Conservation (phyloP, 1,284 basidiomycete genomes). For the Thecaphora thlaspeos region DNA sequence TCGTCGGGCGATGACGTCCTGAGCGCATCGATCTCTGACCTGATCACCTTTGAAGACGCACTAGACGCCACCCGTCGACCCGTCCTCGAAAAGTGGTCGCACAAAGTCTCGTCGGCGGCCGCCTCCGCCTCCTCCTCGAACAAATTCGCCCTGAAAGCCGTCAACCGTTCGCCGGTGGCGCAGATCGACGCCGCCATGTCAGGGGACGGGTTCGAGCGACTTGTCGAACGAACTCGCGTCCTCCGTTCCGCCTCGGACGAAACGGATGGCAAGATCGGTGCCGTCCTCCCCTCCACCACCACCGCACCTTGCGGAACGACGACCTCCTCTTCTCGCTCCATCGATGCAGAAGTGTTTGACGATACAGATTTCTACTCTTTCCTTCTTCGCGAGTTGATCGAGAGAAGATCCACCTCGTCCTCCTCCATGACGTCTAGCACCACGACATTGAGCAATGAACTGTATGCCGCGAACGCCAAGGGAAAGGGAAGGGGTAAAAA, state of each 20-base stretch:
- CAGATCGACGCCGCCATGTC: conserved; percentile 46
- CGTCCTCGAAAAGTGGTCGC: conserved; percentile 44
- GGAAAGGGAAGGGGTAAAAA: conserved; percentile 24
- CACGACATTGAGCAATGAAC: conserved; percentile 4
- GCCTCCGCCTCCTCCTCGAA: conserved; percentile 28
- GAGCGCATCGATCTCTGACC: conserved; percentile 15
- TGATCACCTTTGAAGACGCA: conserved; percentile 16
- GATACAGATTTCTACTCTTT: conserved; percentile 54
- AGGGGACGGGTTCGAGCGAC: conserved; percentile 41
- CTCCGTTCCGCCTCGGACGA: conserved; percentile 29
- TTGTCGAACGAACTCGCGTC: conserved; percentile 45
- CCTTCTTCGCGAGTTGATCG: conserved; percentile 53
- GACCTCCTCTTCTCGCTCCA: conserved; percentile 2
- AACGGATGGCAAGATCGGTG: conserved; percentile 13
- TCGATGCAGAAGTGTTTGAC: conserved; percentile 49
- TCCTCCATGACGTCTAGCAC: conserved; percentile 17
- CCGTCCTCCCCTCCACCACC: not conserved
- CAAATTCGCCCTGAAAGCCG: conserved; percentile 41
- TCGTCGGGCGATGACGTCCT: conserved; percentile 10
- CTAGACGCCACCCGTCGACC: conserved; percentile 14
- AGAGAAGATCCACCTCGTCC: conserved; percentile 23
- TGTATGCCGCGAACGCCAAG: conserved; percentile 8
- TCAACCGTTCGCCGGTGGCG: conserved; percentile 38
- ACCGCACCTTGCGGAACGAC: not conserved
- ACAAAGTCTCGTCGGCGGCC: conserved; percentile 32